phyloP scores from a whole-genome alignment of 192 early-diverging fungal species.

The Umbelopsis ramanniana region DNA sequence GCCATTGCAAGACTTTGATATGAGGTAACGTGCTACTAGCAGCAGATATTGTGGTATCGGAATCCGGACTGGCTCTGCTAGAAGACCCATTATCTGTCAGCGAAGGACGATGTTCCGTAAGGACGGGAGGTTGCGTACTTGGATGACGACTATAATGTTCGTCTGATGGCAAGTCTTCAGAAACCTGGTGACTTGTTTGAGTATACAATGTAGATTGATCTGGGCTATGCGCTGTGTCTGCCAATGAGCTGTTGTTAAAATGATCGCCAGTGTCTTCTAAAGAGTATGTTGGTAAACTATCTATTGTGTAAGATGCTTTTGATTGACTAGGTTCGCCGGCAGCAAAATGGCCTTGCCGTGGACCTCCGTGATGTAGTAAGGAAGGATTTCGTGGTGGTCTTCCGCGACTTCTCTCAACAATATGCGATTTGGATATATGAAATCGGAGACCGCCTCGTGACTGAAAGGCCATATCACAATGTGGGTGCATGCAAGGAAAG shows the following conservation, averaged over 20 bases:
- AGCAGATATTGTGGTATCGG: conserved; percentile 11
- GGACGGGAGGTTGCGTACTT: not conserved
- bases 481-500: conserved; percentile 39
- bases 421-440: conserved; percentile 34
- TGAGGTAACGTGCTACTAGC: conserved; percentile 8
- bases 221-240: not conserved
- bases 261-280: not conserved
- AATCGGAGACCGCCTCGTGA: conserved; percentile 37
- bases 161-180: too few species aligned
- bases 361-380: not conserved
- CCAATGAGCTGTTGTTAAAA: not conserved
- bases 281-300: not conserved
- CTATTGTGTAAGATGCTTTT: not conserved
- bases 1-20: conserved; percentile 13
- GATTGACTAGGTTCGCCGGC: not conserved
- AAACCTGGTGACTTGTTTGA: too few species aligned
- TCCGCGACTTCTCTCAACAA: conserved; percentile 7
- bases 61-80: not conserved
- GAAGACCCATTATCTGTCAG: not conserved
- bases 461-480: conserved; percentile 27
- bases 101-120: not conserved
- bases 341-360: conserved; percentile 9
- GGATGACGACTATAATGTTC: not conserved
- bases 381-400: conserved; percentile 1
- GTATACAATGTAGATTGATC: too few species aligned